Conservation (phyloP, 768 basidiomycete species). For the Phallus indusiatus region DNA sequence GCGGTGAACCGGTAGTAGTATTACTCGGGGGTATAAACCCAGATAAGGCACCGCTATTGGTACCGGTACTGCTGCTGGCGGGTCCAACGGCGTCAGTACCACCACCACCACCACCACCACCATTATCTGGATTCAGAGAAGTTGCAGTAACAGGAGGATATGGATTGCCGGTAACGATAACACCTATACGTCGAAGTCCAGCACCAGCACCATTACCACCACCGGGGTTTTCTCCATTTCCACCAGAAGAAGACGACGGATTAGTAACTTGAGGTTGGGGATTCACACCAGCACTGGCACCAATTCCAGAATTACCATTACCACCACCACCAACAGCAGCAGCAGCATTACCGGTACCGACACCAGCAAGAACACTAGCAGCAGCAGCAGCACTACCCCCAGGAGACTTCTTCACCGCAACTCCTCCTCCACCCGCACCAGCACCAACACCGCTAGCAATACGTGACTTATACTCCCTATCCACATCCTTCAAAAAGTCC, state of each 20-base stretch:
- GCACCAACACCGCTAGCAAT: too few species aligned
- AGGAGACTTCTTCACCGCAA: neutral
- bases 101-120: neutral
- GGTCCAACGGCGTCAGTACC: neutral
- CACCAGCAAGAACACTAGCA: neutral
- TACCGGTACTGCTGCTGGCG: neutral
- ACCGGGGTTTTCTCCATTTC: neutral
- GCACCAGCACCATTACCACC: too few species aligned
- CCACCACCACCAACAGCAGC: too few species aligned
- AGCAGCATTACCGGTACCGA: neutral
- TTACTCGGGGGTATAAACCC: neutral
- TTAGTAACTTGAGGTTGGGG: neutral
- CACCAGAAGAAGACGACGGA: neutral
- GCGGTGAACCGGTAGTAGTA: neutral
- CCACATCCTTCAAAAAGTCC: constrained; percentile 13
- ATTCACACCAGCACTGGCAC: neutral
- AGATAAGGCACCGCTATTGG: neutral
- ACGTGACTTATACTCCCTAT: constrained; percentile 10
- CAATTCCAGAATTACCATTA: too few species aligned
- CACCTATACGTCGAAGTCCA: neutral
- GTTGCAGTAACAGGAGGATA: neutral
- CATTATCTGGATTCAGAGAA: neutral
- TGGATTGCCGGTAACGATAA: neutral
- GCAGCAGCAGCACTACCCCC: neutral
- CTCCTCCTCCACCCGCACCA: neutral